phyloP scores from a whole-genome alignment of 2,329 filamentous ascomycete genomes.

The Hymenoscyphus fructigenus region DNA sequence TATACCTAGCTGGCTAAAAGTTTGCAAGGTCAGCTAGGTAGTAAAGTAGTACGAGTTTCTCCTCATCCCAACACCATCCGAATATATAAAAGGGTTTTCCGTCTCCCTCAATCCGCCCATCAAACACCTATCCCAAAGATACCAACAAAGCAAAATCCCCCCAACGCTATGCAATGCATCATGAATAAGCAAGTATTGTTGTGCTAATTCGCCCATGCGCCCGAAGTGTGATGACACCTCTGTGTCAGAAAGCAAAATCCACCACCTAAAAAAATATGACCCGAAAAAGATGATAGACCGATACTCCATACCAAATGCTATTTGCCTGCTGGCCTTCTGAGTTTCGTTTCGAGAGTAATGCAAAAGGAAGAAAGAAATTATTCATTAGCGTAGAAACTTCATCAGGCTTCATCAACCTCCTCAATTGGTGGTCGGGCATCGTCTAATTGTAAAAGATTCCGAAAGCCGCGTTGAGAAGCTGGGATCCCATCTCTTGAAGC shows the following conservation, averaged over 20 bases:
- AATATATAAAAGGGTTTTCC: neutral
- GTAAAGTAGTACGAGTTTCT: too few species aligned
- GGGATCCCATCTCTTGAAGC: constrained; percentile 86
- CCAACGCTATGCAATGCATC: constrained; percentile 4
- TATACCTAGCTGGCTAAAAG: too few species aligned
- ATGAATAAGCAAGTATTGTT: neutral
- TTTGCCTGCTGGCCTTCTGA: neutral
- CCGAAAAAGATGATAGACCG: constrained; percentile 8
- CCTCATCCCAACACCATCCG: too few species aligned
- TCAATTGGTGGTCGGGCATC: constrained; percentile 23
- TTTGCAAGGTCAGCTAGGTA: too few species aligned
- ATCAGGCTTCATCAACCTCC: constrained; percentile 24
- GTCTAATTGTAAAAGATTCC: constrained; percentile 54
- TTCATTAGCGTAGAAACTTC: constrained; percentile 14
- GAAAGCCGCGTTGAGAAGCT: constrained; percentile 71
- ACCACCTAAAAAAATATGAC: constrained; percentile 10
- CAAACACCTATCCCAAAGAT: neutral
- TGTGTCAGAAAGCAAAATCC: constrained; percentile 6
- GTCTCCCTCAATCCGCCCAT: neutral
- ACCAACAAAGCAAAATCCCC: neutral
- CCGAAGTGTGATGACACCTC: constrained; percentile 9
- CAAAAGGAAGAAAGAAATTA: constrained; percentile 3
- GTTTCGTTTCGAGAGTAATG: constrained; percentile 3
- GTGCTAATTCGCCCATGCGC: neutral
- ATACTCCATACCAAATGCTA: constrained; percentile 11